A percentile compares a stretch with the other conserved stretches of the same genome.
These are phyloP conservation scores for Candida sp. DNA, from an alignment of 1,139 yeast genomes.

Conservation along the genomic window DNA sequence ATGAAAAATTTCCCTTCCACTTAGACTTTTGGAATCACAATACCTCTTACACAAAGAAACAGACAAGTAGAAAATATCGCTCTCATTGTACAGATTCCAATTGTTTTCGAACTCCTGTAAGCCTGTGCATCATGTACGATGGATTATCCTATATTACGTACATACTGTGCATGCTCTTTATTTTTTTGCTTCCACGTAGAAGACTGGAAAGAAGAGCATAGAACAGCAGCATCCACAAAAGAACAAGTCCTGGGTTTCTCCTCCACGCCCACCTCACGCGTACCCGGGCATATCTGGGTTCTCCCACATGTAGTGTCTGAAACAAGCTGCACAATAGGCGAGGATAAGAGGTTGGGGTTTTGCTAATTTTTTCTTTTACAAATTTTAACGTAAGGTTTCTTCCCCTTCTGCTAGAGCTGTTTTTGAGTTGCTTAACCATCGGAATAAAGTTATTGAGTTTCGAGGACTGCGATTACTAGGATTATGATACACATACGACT, in stretches of 20 bases:
- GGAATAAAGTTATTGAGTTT: neutral
- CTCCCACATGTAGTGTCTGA: neutral
- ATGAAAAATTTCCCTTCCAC: neutral
- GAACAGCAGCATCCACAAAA: too few species aligned
- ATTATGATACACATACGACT: neutral
- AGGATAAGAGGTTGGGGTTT: too few species aligned
- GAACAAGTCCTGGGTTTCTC: too few species aligned
- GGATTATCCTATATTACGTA: neutral
- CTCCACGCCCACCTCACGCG: too few species aligned
- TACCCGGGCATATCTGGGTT: too few species aligned
- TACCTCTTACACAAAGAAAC: neutral
- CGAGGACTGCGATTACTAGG: neutral
- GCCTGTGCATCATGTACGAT: neutral
- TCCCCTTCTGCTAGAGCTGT: neutral
- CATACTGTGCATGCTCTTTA: neutral
- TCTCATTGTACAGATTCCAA: neutral
- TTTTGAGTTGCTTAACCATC: neutral
- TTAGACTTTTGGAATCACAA: neutral
- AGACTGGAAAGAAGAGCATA: too few species aligned
- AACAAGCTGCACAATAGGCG: neutral
- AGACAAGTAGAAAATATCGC: neutral
- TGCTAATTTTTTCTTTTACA: neutral
- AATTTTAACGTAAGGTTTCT: neutral
- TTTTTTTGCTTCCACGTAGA: too few species aligned
- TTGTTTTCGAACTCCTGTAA: neutral